Evolutionary conservation across 306 rosid genomes (phyloP), one percentile per base, ranked within the genome.

Genomic region (Crataegus laevigata): DNA sequence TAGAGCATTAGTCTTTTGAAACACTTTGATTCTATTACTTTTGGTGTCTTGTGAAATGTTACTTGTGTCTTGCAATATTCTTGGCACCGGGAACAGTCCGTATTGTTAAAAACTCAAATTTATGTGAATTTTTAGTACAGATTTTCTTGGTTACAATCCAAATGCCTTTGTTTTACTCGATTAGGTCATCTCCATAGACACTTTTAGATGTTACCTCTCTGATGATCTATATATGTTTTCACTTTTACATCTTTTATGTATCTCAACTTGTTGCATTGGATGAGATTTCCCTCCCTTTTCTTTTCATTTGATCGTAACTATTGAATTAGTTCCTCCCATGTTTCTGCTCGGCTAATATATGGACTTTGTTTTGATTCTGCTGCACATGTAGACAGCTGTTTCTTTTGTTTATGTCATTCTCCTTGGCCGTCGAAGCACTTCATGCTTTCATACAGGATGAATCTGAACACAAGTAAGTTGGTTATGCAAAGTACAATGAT

Each of bases 381-480:
- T 92, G 76, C 86, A 18, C 87, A 86, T 90, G 84, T 94, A 94
- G 99, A 89, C 99, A 94, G 99, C 97, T 94, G 81, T 94, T 94
- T 87, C 96, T 94, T 77, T 76, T 94, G 96, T 94, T 94, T 75
- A 87, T 94, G 97, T 88, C 99, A 30, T 94, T 94, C 85, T 94
- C 99, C 83, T 82, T 94, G 76, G 98, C 98, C 12, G 98, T 94
- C 81, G 99, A 94, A 87, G 99, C 92, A 12, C 99, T 94, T 66
- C 99, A 94, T 75, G 93, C 98, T 12, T 94, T 92, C 84, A 89
- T 92, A 75, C 96, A 94, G 89, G 99, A 96, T 84, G 99, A 96
- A 88, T 92, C 99, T 73, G 99, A 96, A 70, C 99, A 96, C 96
- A 96, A 90, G 99, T 94, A 88, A 92, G 99, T 89, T 77, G 72